These are phyloP conservation scores for Auriscalpium vulgare DNA, from an alignment of 768 basidiomycete species.

Conservation along the genomic window DNA sequence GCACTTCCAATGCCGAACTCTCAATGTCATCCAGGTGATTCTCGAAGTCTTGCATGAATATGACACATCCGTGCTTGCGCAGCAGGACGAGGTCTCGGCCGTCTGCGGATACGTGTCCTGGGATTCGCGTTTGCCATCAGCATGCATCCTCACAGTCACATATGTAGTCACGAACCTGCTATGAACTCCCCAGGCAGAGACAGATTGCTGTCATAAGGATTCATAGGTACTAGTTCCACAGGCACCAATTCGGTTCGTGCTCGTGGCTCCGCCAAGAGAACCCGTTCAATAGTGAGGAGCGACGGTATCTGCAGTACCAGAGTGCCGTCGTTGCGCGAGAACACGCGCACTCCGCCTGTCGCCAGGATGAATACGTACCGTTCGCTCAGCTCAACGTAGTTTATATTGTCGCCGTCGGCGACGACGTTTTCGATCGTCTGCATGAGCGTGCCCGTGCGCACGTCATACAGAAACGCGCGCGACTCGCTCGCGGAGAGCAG, in stretches of 20 bases:
- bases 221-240: background rate
- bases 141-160: background rate
- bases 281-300: background rate
- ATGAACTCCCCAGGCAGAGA: background rate
- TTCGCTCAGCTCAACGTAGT: slow-evolving; percentile 60
- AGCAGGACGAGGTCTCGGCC: slow-evolving; percentile 28
- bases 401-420: slow-evolving; percentile 23
- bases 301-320: slow-evolving; percentile 31
- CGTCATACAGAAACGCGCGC: slow-evolving; percentile 54
- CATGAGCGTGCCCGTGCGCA: slow-evolving; percentile 40
- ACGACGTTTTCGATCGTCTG: slow-evolving; percentile 41
- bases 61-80: slow-evolving; percentile 14
- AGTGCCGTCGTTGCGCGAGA: slow-evolving; percentile 38
- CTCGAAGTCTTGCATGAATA: slow-evolving; percentile 29
- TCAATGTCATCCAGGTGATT: slow-evolving; percentile 13
- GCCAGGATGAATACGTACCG: slow-evolving; percentile 56
- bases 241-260: background rate
- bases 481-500: slow-evolving; percentile 41
- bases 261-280: background rate
- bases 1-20: background rate
- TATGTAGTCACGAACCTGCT: slow-evolving; percentile 1
- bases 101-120: slow-evolving; percentile 30
- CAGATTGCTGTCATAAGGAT: background rate
- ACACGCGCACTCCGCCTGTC: slow-evolving; percentile 39
- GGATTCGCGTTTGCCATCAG: background rate